phyloP scores from a whole-genome alignment of 2,329 filamentous ascomycete genomes.

The Hymenoscyphus scutula region DNA sequence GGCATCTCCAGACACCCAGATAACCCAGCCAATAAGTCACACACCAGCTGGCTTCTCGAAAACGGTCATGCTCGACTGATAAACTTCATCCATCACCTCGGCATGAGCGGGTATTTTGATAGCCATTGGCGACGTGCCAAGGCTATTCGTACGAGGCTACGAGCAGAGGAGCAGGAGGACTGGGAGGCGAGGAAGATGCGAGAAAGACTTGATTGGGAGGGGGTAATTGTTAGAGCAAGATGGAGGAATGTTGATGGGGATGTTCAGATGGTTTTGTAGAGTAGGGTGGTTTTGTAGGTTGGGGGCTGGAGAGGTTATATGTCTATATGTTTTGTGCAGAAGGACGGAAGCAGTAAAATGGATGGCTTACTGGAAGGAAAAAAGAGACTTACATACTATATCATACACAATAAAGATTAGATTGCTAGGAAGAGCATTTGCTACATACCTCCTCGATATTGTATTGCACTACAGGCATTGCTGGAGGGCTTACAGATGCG shows the following conservation, averaged over 20 bases:
- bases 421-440: too few species aligned
- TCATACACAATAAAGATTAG: too few species aligned
- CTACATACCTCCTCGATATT: too few species aligned
- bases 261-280: background rate
- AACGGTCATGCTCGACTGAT: background rate
- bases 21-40: background rate
- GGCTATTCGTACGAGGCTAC: background rate
- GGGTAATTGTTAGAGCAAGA: background rate
- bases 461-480: too few species aligned
- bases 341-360: too few species aligned
- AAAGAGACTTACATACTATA: too few species aligned
- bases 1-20: background rate
- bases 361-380: too few species aligned
- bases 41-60: background rate
- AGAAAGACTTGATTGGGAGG: too few species aligned
- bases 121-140: background rate
- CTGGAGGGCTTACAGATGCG: too few species aligned
- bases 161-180: background rate
- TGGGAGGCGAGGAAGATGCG: background rate
- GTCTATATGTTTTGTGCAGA: too few species aligned
- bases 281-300: too few species aligned
- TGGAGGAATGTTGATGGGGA: background rate
- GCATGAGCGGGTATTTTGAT: background rate
- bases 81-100: background rate
- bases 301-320: too few species aligned